Evolutionary conservation across 1,284 basidiomycete genomes (phyloP).

Genomic region (Ganoderma lingzhi): DNA sequence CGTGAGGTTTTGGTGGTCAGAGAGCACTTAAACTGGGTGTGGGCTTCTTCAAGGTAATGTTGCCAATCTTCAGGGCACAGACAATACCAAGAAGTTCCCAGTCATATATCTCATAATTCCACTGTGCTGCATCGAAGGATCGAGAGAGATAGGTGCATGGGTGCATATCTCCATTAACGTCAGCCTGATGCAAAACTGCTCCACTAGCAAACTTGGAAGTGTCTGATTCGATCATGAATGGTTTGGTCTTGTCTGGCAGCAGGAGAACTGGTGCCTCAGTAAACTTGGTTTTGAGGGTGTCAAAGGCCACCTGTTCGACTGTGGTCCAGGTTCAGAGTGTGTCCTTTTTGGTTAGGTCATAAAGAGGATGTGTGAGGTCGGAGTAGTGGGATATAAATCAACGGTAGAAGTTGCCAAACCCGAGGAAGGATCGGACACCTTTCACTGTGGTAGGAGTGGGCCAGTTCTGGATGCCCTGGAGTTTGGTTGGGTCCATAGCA

Average conservation of each 20-base stretch:
- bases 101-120: conserved; percentile 5
- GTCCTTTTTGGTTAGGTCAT: conserved; percentile 22
- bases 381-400: conserved; percentile 45
- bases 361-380: conserved; percentile 31
- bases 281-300: too few relatives aligned
- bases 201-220: too few relatives aligned
- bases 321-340: conserved; percentile 31
- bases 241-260: too few relatives aligned
- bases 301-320: not conserved
- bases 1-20: not conserved
- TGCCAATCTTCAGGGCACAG: conserved; percentile 38
- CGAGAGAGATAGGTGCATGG: too few relatives aligned
- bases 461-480: conserved; percentile 13
- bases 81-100: conserved; percentile 29
- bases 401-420: conserved; percentile 28
- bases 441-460: conserved; percentile 27
- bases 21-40: not conserved
- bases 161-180: too few relatives aligned
- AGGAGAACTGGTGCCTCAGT: too few relatives aligned
- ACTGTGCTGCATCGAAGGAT: too few relatives aligned
- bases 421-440: conserved; percentile 21
- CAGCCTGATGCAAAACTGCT: too few relatives aligned
- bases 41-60: conserved; percentile 39
- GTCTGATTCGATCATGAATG: too few relatives aligned
- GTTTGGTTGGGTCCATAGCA: not conserved